A percentile compares a stretch with the other conserved stretches of the same genome.
Evolutionary conservation across 345 rosid genomes (phyloP).

Genomic region (Gossypium raimondii): DNA sequence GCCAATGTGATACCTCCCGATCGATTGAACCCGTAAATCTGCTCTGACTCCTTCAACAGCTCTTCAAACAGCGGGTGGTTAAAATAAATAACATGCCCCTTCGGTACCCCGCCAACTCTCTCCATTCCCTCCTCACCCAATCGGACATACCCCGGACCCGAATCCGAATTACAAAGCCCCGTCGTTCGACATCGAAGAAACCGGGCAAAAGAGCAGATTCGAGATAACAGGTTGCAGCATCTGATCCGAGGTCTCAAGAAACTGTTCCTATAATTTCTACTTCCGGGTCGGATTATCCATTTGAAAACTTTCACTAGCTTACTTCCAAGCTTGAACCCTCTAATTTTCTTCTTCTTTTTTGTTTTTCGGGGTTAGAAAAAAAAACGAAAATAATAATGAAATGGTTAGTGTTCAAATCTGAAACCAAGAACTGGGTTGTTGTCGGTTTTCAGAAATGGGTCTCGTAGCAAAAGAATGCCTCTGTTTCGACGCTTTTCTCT

Average conservation of each 20-base stretch:
- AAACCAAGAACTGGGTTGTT: neutral
- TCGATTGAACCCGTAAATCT: slow-evolving; percentile 64
- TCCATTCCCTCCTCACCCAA: slow-evolving; percentile 30
- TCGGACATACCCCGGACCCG: slow-evolving; percentile 34
- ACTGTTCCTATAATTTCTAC: slow-evolving; percentile 15
- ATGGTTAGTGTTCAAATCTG: neutral
- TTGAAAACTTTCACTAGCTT: slow-evolving; percentile 42
- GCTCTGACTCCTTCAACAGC: slow-evolving; percentile 65
- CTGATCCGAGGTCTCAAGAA: neutral
- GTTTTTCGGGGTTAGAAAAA: neutral
- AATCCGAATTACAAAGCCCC: slow-evolving; percentile 15
- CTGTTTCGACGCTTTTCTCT: neutral
- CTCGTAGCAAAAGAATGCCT: neutral
- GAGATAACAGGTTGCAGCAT: slow-evolving; percentile 29
- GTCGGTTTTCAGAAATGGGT: neutral
- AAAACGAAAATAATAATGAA: neutral
- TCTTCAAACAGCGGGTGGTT: slow-evolving; percentile 81
- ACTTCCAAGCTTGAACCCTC: slow-evolving; percentile 52
- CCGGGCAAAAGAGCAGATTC: slow-evolving; percentile 34
- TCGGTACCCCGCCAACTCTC: slow-evolving; percentile 40
- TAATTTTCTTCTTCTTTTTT: slow-evolving; percentile 14
- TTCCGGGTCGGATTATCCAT: slow-evolving; percentile 33
- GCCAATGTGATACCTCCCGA: slow-evolving; percentile 75
- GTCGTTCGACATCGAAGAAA: slow-evolving; percentile 38
- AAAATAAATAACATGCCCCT: slow-evolving; percentile 67